Percentiles rank a stretch among this genome's conserved stretches.
phyloP scores from a whole-genome alignment of 129 eudicot genomes.

The Oenanthe sinensis region DNA sequence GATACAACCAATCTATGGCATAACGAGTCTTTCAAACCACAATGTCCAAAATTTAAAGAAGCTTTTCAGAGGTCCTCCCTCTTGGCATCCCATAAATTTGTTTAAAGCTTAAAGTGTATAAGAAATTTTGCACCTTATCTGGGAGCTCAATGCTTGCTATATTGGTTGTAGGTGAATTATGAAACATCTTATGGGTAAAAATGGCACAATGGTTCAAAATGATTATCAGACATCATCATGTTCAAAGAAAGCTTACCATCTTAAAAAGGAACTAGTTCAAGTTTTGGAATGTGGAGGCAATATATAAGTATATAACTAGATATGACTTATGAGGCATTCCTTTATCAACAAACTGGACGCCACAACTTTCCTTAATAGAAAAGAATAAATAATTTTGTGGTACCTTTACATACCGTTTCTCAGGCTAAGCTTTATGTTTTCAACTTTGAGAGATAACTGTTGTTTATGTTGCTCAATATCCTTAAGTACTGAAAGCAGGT shows the following conservation, averaged over 20 bases:
- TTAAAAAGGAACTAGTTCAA: not conserved
- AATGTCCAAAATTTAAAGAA: not conserved
- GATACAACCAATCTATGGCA: not conserved
- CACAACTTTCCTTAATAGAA: not conserved
- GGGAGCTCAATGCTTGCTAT: not conserved
- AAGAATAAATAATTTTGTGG: not conserved
- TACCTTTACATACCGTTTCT: constrained; percentile 39
- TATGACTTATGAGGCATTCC: not conserved
- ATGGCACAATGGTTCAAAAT: not conserved
- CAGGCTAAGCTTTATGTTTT: constrained; percentile 44
- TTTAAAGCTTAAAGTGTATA: not conserved
- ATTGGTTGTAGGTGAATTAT: not conserved
- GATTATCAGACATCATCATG: not conserved
- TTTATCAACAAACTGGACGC: not conserved
- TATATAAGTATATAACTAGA: too few relatives aligned
- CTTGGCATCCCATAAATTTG: not conserved
- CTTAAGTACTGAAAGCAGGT: constrained; percentile 44
- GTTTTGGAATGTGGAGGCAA: not conserved
- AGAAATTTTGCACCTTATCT: not conserved
- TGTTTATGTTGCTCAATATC: constrained; percentile 67
- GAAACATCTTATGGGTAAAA: not conserved
- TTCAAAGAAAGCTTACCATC: not conserved
- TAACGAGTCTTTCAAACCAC: not conserved
- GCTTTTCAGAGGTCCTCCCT: not conserved
- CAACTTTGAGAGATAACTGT: constrained; percentile 51